Evolutionary conservation across 768 basidiomycete species (phyloP).

Genomic region (Tylopilus plumbeoviolaceoides): DNA sequence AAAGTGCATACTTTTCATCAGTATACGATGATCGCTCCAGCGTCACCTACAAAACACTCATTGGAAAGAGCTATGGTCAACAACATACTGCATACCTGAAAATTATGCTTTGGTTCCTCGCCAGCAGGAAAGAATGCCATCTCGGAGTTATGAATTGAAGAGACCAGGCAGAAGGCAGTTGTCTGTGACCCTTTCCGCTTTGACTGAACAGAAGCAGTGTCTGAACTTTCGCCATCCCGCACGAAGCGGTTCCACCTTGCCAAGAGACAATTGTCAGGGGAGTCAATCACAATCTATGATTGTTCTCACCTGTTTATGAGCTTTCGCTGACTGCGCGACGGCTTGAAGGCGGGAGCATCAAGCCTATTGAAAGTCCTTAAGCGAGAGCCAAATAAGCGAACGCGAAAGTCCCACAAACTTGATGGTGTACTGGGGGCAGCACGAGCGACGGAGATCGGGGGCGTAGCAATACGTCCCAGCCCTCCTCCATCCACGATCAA

Average conservation of each 20-base stretch:
- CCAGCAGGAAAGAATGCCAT: slow-evolving; percentile 25
- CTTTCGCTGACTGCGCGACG: slow-evolving; percentile 73
- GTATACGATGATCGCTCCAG: slow-evolving; percentile 76
- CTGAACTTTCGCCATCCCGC: slow-evolving; percentile 37
- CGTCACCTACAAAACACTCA: slow-evolving; percentile 46
- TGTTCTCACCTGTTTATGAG: slow-evolving; percentile 57
- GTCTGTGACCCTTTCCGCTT: slow-evolving; percentile 10
- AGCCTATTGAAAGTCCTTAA: slow-evolving; percentile 42
- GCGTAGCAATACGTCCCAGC: slow-evolving; percentile 86
- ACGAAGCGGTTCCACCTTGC: slow-evolving; percentile 74
- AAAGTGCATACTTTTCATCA: slow-evolving; percentile 78
- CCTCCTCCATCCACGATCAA: slow-evolving; percentile 81
- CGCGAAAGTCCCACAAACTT: slow-evolving; percentile 44
- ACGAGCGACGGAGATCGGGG: slow-evolving; percentile 74
- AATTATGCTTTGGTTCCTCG: slow-evolving; percentile 43
- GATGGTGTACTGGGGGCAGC: slow-evolving; percentile 95
- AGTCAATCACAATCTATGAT: background rate
- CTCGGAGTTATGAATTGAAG: slow-evolving; percentile 59
- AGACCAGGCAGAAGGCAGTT: slow-evolving; percentile 37
- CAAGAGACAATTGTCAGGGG: background rate
- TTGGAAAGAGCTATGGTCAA: background rate
- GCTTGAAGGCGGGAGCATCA: slow-evolving; percentile 60
- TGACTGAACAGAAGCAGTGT: slow-evolving; percentile 13
- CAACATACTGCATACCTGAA: slow-evolving; percentile 45
- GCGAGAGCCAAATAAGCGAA: slow-evolving; percentile 4